Conservation (phyloP, 805 yeast species). For the Candida gorgasii region DNA sequence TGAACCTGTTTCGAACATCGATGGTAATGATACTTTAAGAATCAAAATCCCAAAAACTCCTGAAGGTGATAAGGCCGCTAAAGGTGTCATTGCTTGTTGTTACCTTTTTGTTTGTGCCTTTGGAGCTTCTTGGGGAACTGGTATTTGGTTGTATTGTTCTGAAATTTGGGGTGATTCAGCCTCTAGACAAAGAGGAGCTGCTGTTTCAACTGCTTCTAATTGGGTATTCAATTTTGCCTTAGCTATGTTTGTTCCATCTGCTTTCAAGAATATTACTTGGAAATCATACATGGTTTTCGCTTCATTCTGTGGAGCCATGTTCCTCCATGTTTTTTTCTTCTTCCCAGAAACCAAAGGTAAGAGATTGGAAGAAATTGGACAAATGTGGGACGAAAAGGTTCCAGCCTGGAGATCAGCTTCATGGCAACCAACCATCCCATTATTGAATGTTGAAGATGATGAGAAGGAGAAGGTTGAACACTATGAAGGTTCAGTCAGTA, state of each 20-base stretch:
- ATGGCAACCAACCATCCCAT: slow-evolving; percentile 41
- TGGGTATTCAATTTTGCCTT: slow-evolving; percentile 70
- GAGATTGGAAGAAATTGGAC: slow-evolving; percentile 58
- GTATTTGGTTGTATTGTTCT: slow-evolving; percentile 65
- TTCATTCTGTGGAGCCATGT: slow-evolving; percentile 50
- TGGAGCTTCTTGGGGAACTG: slow-evolving; percentile 56
- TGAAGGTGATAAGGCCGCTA: slow-evolving; percentile 37
- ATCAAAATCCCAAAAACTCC: slow-evolving; percentile 30
- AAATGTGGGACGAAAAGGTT: slow-evolving; percentile 44
- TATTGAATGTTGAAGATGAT: neutral
- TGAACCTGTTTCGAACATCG: slow-evolving; percentile 27
- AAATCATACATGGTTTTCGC: slow-evolving; percentile 59
- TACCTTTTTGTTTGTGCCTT: slow-evolving; percentile 59
- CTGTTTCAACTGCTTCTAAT: slow-evolving; percentile 67
- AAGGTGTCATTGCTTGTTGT: slow-evolving; percentile 49
- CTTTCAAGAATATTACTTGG: slow-evolving; percentile 58
- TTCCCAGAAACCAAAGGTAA: slow-evolving; percentile 66
- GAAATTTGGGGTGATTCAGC: slow-evolving; percentile 61
- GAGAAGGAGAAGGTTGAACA: slow-evolving; percentile 12
- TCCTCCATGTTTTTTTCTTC: slow-evolving; percentile 48
- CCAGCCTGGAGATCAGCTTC: slow-evolving; percentile 43
- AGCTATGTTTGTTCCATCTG: slow-evolving; percentile 66
- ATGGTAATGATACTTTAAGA: slow-evolving; percentile 27
- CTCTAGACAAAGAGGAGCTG: slow-evolving; percentile 67
- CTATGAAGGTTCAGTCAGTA: slow-evolving; percentile 8